Percentiles rank a stretch among this genome's conserved stretches.
Conservation (phyloP, 352 stramenopile species). For the Phytophthora macrochlamydospora region DNA sequence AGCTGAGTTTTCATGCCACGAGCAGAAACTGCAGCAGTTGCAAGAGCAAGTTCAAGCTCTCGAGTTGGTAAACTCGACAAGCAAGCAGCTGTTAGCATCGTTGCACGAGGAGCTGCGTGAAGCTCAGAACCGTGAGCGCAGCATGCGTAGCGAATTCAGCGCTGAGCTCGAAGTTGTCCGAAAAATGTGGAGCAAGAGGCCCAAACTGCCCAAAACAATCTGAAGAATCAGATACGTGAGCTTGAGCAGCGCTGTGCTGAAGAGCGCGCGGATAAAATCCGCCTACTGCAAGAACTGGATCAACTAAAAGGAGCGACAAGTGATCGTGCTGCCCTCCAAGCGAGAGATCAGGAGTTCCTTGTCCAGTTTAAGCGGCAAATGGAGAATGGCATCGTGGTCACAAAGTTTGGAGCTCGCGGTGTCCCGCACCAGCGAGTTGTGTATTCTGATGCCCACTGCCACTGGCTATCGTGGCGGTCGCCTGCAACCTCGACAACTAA, state of each 20-base stretch:
- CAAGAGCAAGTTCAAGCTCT: conserved; percentile 44
- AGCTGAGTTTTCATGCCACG: conserved; percentile 47
- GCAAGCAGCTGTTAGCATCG: conserved; percentile 29
- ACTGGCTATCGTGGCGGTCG: conserved; percentile 67
- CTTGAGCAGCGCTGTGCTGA: conserved; percentile 26
- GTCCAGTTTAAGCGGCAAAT: conserved; percentile 65
- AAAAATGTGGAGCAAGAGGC: conserved; percentile 24
- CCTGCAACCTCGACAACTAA: conserved; percentile 17
- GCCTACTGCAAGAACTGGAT: conserved; percentile 38
- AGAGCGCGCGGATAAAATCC: conserved; percentile 34
- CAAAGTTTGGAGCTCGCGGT: conserved; percentile 57
- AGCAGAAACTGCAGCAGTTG: conserved; percentile 42
- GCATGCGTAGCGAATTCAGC: conserved; percentile 29
- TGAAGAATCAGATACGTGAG: conserved; percentile 26
- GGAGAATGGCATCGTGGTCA: conserved; percentile 51
- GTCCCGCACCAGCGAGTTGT: conserved; percentile 57
- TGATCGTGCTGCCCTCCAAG: conserved; percentile 28
- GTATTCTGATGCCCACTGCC: conserved; percentile 55
- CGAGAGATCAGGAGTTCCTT: conserved; percentile 49
- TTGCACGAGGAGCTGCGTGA: conserved; percentile 38
- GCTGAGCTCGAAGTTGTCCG: conserved; percentile 27
- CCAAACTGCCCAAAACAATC: conserved; percentile 19
- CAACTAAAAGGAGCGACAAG: conserved; percentile 35
- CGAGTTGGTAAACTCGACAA: conserved; percentile 34
- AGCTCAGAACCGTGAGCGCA: conserved; percentile 19